Percentiles rank a stretch among this genome's conserved stretches.
These are phyloP conservation scores for Dactylis glomerata DNA, from an alignment of 176 grass and related monocot species.

Conservation along the genomic window DNA sequence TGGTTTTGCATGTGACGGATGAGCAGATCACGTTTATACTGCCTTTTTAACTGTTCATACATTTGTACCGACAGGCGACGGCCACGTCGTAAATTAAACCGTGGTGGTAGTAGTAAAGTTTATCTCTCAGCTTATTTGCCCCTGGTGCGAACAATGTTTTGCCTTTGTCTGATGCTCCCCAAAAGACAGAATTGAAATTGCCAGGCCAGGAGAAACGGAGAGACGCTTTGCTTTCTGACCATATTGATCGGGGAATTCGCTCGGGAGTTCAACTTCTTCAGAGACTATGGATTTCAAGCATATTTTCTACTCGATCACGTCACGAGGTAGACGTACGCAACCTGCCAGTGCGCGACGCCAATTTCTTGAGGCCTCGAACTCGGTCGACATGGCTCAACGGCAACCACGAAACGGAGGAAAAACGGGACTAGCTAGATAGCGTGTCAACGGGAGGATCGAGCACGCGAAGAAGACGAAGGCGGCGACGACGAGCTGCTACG, in stretches of 20 bases:
- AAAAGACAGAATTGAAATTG: slow-evolving; percentile 24
- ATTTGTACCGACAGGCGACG: not conserved
- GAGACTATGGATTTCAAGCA: not conserved
- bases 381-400: not conserved
- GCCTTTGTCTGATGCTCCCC: slow-evolving; percentile 28
- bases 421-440: not conserved
- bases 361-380: no score
- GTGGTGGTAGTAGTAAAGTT: not conserved
- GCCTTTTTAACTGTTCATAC: not conserved
- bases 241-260: not conserved
- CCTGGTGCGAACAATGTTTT: not conserved
- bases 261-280: not conserved
- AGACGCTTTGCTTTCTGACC: slow-evolving; percentile 28
- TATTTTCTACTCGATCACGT: not conserved
- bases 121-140: not conserved
- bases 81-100: not conserved
- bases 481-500: not conserved
- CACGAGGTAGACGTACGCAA: slow-evolving; percentile 4
- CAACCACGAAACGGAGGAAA: not conserved
- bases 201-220: not conserved
- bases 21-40: not conserved
- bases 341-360: not conserved
- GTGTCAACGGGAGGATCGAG: slow-evolving; percentile 25
- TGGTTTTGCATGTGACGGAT: not conserved
- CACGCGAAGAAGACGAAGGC: not conserved